Evolutionary conservation across 768 basidiomycete species (phyloP).

Genomic region (Lentinula guzmanii): DNA sequence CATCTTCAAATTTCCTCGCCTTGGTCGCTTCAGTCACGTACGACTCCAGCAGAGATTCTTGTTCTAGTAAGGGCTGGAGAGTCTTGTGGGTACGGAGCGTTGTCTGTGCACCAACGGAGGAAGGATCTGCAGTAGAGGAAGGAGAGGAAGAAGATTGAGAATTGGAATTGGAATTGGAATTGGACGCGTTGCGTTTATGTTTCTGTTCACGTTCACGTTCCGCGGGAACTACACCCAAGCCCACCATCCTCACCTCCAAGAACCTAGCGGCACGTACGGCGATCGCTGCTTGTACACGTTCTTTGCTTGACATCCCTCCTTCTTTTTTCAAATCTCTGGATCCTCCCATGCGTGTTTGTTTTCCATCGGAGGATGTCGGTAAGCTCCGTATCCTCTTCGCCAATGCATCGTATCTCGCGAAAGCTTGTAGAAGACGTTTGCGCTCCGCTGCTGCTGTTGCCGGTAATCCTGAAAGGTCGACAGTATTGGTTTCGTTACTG

Average conservation of each 20-base stretch:
- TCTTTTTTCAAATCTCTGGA: background rate
- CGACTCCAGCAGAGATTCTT: slow-evolving; percentile 85
- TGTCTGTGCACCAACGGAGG: slow-evolving; percentile 55
- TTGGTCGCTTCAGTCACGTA: slow-evolving; percentile 89
- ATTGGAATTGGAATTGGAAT: background rate
- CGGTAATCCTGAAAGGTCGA: slow-evolving; percentile 27
- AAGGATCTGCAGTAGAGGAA: background rate
- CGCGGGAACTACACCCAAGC: background rate
- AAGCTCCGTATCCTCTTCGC: slow-evolving; percentile 79
- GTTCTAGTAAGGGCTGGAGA: slow-evolving; percentile 87
- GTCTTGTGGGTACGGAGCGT: slow-evolving; percentile 48
- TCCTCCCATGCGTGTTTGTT: slow-evolving; percentile 16
- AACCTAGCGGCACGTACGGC: slow-evolving; percentile 71
- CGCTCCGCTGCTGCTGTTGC: slow-evolving; percentile 66
- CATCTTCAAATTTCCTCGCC: slow-evolving; percentile 94
- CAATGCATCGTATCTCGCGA: slow-evolving; percentile 84
- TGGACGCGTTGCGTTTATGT: background rate
- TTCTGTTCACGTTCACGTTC: background rate
- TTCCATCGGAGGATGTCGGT: slow-evolving; percentile 27
- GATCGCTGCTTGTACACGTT: slow-evolving; percentile 80
- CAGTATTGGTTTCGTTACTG: background rate
- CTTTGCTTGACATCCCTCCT: slow-evolving; percentile 57
- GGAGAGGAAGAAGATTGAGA: background rate
- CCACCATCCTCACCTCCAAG: slow-evolving; percentile 8
- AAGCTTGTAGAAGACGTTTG: slow-evolving; percentile 78